These are phyloP conservation scores for Penium margaritaceum DNA, from an alignment of 139 green algal species.

Conservation along the genomic window DNA sequence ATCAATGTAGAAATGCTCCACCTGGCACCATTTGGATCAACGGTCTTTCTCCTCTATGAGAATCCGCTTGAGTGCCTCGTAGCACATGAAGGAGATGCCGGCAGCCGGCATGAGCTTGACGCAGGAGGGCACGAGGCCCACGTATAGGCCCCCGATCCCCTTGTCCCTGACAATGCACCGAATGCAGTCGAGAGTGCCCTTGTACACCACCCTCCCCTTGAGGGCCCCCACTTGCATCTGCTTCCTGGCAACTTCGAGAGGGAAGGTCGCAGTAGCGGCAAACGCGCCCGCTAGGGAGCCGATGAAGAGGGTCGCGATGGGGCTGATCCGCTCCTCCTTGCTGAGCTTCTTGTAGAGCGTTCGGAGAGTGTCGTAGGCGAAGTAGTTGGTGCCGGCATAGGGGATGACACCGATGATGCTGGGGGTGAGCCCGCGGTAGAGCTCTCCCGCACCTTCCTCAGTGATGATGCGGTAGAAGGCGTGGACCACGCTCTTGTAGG, in stretches of 20 bases:
- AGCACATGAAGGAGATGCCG: conserved; percentile 38
- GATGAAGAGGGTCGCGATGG: conserved; percentile 30
- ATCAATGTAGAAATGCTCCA: too few species aligned
- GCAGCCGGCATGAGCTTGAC: conserved; percentile 33
- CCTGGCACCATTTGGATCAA: too few species aligned
- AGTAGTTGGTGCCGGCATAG: conserved; percentile 35
- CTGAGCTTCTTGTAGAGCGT: conserved; percentile 18
- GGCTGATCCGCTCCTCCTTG: conserved; percentile 30
- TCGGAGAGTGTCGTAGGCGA: conserved; percentile 31
- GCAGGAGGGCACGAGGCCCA: conserved; percentile 10
- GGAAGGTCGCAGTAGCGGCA: conserved; percentile 34
- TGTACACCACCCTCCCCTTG: conserved; percentile 13
- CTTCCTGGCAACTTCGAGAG: conserved; percentile 34
- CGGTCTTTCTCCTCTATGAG: conserved; percentile 33
- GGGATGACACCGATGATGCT: conserved; percentile 38
- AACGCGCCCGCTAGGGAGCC: conserved; percentile 27
- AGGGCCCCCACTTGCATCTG: conserved; percentile 26
- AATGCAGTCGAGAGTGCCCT: conserved; percentile 3
- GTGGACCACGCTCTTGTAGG: conserved; percentile 13
- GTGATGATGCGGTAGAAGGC: conserved; percentile 13
- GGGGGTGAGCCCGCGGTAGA: conserved; percentile 24
- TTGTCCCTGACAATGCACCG: conserved; percentile 16
- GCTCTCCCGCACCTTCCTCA: conserved; percentile 6
- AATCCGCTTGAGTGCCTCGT: conserved; percentile 26
- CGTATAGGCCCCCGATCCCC: conserved; percentile 23